A percentile compares a stretch with the other conserved stretches of the same genome.
Conservation (phyloP, 345 rosid species). For the Euphorbia tirucalli region DNA sequence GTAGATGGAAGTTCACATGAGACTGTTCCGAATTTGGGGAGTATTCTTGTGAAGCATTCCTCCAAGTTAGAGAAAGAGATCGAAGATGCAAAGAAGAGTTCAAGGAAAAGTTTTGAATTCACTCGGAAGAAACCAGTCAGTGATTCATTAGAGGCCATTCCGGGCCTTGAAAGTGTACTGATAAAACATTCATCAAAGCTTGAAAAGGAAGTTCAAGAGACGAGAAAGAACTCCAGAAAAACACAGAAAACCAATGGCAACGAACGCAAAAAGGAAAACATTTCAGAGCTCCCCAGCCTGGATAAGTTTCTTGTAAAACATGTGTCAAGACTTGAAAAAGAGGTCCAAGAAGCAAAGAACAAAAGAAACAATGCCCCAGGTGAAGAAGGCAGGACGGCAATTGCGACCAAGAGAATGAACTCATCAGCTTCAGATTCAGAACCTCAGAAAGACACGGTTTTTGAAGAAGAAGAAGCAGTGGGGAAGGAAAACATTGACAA, state of each 20-base stretch:
- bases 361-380: too few relatives aligned
- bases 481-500: slow-evolving; percentile 59
- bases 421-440: slow-evolving; percentile 16
- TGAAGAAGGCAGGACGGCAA: too few relatives aligned
- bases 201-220: slow-evolving; percentile 45
- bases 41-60: slow-evolving; percentile 60
- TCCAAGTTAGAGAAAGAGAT: slow-evolving; percentile 61
- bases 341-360: slow-evolving; percentile 73
- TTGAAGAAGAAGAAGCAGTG: slow-evolving; percentile 10
- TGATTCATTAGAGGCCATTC: slow-evolving; percentile 33
- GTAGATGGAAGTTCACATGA: slow-evolving; percentile 18
- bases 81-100: slow-evolving; percentile 49
- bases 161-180: slow-evolving; percentile 50
- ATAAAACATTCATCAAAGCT: slow-evolving; percentile 43
- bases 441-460: slow-evolving; percentile 3
- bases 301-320: slow-evolving; percentile 71
- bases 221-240: slow-evolving; percentile 29
- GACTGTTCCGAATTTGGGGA: slow-evolving; percentile 49
- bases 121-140: slow-evolving; percentile 23
- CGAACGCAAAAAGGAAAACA: slow-evolving; percentile 25
- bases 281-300: slow-evolving; percentile 57
- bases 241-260: slow-evolving; percentile 30
- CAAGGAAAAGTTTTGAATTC: slow-evolving; percentile 21
- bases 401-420: slow-evolving; percentile 22
- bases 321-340: slow-evolving; percentile 76